A percentile compares a stretch with the other conserved stretches of the same genome.
Evolutionary conservation across 2,329 filamentous ascomycete genomes (phyloP).

Genomic region (Fusarium proliferatum): DNA sequence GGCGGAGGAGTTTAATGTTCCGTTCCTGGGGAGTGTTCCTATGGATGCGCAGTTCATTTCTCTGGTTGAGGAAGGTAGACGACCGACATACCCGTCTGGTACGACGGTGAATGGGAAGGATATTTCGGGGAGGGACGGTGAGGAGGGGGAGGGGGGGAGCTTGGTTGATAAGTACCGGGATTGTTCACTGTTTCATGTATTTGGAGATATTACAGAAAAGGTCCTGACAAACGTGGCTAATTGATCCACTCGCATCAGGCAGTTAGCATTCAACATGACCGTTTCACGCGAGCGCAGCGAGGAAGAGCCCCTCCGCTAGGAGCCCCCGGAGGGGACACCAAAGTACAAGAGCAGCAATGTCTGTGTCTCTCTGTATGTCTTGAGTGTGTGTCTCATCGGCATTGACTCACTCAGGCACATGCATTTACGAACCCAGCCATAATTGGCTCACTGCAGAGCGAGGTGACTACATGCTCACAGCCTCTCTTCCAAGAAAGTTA

Average conservation of each 20-base stretch:
- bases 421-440: not conserved
- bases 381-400: not conserved
- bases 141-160: conserved; percentile 39
- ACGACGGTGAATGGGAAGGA: conserved; percentile 70
- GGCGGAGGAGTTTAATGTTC: conserved; percentile 85
- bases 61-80: conserved; percentile 79
- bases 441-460: not conserved
- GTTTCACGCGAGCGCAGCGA: not conserved
- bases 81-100: conserved; percentile 76
- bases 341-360: not conserved
- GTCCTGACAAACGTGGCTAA: no score
- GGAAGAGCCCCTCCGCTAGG: not conserved
- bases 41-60: conserved; percentile 94
- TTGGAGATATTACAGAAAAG: no score
- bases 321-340: not conserved
- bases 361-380: not conserved
- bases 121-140: conserved; percentile 51
- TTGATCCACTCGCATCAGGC: no score
- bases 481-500: not conserved
- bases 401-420: not conserved
- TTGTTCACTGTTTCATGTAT: no score
- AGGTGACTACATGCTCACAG: not conserved
- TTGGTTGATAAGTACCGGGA: no score
- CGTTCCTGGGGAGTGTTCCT: conserved; percentile 86
- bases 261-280: not conserved